Percentiles rank a stretch among this genome's conserved stretches.
phyloP scores from a whole-genome alignment of 805 yeast species.

The Groenewaldozyma tartarivorans region DNA sequence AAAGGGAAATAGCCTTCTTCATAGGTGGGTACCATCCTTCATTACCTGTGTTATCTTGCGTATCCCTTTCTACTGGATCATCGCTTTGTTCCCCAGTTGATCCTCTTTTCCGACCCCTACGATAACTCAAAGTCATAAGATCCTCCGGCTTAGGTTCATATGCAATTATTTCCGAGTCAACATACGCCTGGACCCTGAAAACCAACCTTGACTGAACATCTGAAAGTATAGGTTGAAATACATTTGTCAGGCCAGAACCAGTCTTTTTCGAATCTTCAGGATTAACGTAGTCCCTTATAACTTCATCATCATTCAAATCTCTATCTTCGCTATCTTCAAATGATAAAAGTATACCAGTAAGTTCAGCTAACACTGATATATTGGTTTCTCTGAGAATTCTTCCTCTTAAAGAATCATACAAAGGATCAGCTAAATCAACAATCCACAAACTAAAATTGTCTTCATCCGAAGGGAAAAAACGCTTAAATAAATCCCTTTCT shows the following conservation, averaged over 20 bases:
- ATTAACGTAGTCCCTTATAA: conserved; percentile 17
- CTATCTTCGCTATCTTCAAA: conserved; percentile 15
- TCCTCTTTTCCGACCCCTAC: conserved; percentile 2
- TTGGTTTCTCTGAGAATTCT: conserved; percentile 61
- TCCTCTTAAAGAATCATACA: conserved; percentile 62
- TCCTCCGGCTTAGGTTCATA: conserved; percentile 64
- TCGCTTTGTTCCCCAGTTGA: conserved; percentile 1
- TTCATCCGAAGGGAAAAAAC: conserved; percentile 25
- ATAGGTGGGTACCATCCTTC: conserved; percentile 58
- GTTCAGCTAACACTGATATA: conserved; percentile 61
- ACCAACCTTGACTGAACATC: conserved; percentile 76
- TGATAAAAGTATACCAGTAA: conserved; percentile 59
- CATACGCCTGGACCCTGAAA: conserved; percentile 64
- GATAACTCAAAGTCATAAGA: conserved; percentile 43
- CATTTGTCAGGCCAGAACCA: conserved; percentile 1
- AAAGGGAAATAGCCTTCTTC: conserved; percentile 52
- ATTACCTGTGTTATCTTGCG: conserved; percentile 16
- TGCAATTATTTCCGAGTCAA: conserved; percentile 57
- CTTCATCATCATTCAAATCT: conserved; percentile 10
- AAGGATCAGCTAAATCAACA: conserved; percentile 58
- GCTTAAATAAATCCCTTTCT: conserved; percentile 52
- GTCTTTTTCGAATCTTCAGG: conserved; percentile 10
- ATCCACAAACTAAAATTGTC: conserved; percentile 45
- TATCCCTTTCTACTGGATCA: conserved; percentile 1
- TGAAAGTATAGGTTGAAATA: conserved; percentile 62